Evolutionary conservation across 2,329 filamentous ascomycete genomes (phyloP), one percentile per base, ranked within the genome.

Genomic region (Cordyceps farinosa): DNA sequence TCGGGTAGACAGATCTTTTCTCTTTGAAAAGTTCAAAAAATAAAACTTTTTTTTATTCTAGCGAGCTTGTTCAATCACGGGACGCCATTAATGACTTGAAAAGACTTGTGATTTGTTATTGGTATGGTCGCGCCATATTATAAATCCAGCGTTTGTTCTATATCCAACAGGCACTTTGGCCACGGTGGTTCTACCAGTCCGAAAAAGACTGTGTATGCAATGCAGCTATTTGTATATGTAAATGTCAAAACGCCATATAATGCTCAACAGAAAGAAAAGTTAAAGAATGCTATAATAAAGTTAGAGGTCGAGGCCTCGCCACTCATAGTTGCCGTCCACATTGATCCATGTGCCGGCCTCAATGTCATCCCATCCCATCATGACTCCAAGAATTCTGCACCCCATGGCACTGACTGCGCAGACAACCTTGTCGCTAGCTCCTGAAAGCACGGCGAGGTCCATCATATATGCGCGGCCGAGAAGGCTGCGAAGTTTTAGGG

Each of bases 341-440:
- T 96, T 96, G 64, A 86, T 80, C 90, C 91, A 96, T 51, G 81
- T 79, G 1, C 80, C 82, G 22, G 80, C 74, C 40, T 79, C 78
- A 65, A 92, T 81, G 5, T 83, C 86, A 36, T 93, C 88, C 90
- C 90, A 93, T 0, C 92, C 92, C 86, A 95, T 87, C 88, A 96
- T 92, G 47, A 96, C 90, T 2, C 85, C 92, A 66, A 96, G 73
- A 60, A 96, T 70, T 29, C 90, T 83, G 73, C 92, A 96, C 0
- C 85, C 86, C 75, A 82, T 85, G 40, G 87, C 85, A 68, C 88
- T 91, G 30, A 93, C 88, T 3, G 87, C 90, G 70, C 92, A 96
- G 1, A 96, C 83, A 8, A 95, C 81, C 13, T 80, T 82, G 72
- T 95, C 91, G 62, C 84, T 86, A 17, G 85, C 84, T 34, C 83